Conservation (phyloP, 768 basidiomycete genomes). For the Guyanaporus albipodus region DNA sequence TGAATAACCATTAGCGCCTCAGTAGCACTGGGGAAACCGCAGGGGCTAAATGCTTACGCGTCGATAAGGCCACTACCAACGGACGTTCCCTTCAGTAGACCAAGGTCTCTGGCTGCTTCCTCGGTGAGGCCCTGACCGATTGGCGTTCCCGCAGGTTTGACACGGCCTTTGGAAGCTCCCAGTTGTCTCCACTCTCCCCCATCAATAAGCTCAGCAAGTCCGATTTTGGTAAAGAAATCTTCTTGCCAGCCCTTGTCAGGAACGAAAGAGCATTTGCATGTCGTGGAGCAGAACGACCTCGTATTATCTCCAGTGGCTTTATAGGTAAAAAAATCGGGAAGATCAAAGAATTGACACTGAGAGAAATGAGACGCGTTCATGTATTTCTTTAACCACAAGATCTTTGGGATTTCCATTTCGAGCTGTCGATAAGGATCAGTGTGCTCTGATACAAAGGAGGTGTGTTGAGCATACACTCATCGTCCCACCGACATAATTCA, state of each 20-base stretch:
- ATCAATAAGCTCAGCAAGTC: constrained; percentile 65
- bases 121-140: constrained; percentile 80
- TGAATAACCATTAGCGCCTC: neutral
- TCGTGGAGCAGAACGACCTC: constrained; percentile 88
- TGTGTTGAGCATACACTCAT: constrained; percentile 70
- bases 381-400: constrained; percentile 91
- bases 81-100: constrained; percentile 79
- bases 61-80: constrained; percentile 96
- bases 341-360: constrained; percentile 79
- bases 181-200: constrained; percentile 65
- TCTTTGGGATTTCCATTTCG: constrained; percentile 98
- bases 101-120: constrained; percentile 79
- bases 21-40: neutral
- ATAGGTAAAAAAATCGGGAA: constrained; percentile 96
- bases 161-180: constrained; percentile 58
- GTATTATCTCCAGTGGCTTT: constrained; percentile 68
- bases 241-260: constrained; percentile 86
- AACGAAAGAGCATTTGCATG: constrained; percentile 94
- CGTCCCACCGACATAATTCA: constrained; percentile 93
- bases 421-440: constrained; percentile 46
- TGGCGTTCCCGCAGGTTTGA: constrained; percentile 79
- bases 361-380: constrained; percentile 72
- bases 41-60: constrained; percentile 51
- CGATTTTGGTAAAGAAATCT: constrained; percentile 84
- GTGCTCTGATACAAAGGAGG: neutral